These are phyloP conservation scores for Acer campestre DNA, from an alignment of 345 rosid genomes.

Conservation along the genomic window DNA sequence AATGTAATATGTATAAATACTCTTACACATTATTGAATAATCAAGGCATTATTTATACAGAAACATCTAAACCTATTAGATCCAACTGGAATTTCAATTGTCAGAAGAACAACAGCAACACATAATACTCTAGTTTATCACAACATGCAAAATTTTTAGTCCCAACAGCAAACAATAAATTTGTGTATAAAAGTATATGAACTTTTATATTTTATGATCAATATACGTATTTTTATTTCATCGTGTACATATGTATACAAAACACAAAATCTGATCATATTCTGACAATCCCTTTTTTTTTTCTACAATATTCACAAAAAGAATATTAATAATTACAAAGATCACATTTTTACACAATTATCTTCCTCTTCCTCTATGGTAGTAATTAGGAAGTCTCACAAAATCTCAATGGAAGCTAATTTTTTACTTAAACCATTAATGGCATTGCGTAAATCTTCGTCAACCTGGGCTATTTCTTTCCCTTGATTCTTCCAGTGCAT, in stretches of 20 bases:
- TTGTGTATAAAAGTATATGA: too few species aligned
- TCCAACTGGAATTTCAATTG: constrained; percentile 66
- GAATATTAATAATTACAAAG: background rate
- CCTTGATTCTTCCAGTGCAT: constrained; percentile 61
- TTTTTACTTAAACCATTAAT: constrained; percentile 31
- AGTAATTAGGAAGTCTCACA: background rate
- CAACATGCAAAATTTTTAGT: background rate
- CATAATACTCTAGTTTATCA: too few species aligned
- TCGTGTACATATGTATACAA: background rate
- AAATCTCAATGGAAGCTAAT: constrained; percentile 25
- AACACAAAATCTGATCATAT: background rate
- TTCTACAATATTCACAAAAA: background rate
- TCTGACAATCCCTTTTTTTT: background rate
- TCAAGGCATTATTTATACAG: too few species aligned
- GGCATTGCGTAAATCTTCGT: constrained; percentile 48
- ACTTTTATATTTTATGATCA: too few species aligned
- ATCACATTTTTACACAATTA: background rate
- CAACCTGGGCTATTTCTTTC: constrained; percentile 31
- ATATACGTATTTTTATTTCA: too few species aligned
- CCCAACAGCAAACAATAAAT: background rate
- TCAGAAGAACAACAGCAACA: constrained; percentile 48
- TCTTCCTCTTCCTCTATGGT: background rate
- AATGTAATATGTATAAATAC: too few species aligned
- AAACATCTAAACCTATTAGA: too few species aligned
- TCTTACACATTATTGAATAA: too few species aligned